These are phyloP conservation scores for Zelonia costaricensis DNA, from an alignment of 208 protist species.

Conservation along the genomic window DNA sequence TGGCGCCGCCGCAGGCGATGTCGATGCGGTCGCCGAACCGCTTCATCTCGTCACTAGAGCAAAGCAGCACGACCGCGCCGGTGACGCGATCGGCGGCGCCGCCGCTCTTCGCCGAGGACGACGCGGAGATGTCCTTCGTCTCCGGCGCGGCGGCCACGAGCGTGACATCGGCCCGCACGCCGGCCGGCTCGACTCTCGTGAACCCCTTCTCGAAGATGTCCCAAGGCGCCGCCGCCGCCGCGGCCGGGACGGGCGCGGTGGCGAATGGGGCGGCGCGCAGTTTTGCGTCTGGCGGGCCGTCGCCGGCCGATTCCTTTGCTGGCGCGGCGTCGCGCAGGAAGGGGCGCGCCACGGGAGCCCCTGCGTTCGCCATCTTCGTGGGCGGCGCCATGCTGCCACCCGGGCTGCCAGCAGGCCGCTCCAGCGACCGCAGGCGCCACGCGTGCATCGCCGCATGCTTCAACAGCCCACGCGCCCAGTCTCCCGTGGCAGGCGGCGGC, in stretches of 20 bases:
- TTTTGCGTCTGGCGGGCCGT: too few species aligned
- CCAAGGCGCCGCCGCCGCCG: neutral
- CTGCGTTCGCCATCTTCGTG: conserved; percentile 41
- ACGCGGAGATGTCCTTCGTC: too few species aligned
- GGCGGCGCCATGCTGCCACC: conserved; percentile 12
- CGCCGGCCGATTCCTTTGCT: conserved; percentile 15
- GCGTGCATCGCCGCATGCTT: conserved; percentile 34
- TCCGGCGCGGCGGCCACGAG: too few species aligned
- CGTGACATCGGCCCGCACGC: too few species aligned
- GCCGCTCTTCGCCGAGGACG: too few species aligned
- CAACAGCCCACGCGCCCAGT: conserved; percentile 8
- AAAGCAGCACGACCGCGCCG: too few species aligned
- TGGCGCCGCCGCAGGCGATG: too few species aligned
- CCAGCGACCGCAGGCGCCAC: conserved; percentile 1
- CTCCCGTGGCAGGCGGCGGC: too few species aligned
- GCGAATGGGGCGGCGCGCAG: conserved; percentile 1
- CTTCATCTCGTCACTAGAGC: too few species aligned
- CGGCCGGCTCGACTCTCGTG: conserved; percentile 10
- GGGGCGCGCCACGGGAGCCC: conserved; percentile 17
- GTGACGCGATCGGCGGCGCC: too few species aligned
- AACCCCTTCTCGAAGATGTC: conserved; percentile 30
- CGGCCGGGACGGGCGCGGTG: neutral
- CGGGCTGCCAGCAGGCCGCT: neutral
- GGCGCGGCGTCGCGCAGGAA: conserved; percentile 7
- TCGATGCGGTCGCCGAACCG: too few species aligned